These are phyloP conservation scores for Vigna radiata DNA, from an alignment of 306 rosid species.

Conservation along the genomic window DNA sequence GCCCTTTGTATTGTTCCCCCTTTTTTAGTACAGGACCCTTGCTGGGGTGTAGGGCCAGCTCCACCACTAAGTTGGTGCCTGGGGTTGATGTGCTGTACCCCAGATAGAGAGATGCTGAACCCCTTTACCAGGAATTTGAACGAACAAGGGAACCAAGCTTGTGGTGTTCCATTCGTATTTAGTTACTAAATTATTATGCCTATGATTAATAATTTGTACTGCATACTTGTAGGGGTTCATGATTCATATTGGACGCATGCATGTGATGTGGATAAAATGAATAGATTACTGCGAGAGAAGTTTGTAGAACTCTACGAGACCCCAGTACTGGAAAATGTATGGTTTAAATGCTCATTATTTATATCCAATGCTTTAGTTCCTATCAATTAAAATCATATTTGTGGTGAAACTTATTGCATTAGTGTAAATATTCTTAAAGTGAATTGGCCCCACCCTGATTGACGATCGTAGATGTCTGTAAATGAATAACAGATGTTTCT, in stretches of 20 bases:
- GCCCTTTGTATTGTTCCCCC: slow-evolving; percentile 14
- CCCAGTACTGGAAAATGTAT: slow-evolving; percentile 86
- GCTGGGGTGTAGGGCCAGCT: not conserved
- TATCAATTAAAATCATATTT: slow-evolving; percentile 11
- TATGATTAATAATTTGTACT: slow-evolving; percentile 33
- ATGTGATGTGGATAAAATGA: slow-evolving; percentile 89
- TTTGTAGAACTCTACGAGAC: slow-evolving; percentile 86
- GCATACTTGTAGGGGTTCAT: slow-evolving; percentile 81
- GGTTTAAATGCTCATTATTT: slow-evolving; percentile 37
- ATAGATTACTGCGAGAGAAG: slow-evolving; percentile 76
- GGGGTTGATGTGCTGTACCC: not conserved
- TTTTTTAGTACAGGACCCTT: slow-evolving; percentile 1
- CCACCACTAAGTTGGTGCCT: slow-evolving; percentile 7
- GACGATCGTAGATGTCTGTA: not conserved
- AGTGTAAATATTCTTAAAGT: slow-evolving; percentile 11
- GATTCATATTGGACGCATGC: slow-evolving; percentile 99
- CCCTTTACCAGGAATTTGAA: not conserved
- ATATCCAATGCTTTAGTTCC: slow-evolving; percentile 24
- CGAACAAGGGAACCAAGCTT: slow-evolving; percentile 5
- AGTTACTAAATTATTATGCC: not conserved
- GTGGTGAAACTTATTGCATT: slow-evolving; percentile 7
- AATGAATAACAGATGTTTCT: slow-evolving; percentile 19
- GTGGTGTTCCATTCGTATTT: slow-evolving; percentile 25
- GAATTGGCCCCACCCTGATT: slow-evolving; percentile 1
- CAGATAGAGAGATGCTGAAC: not conserved